Conservation (phyloP, 495 filamentous ascomycete genomes). For the Sabuloglossum arenarium region DNA sequence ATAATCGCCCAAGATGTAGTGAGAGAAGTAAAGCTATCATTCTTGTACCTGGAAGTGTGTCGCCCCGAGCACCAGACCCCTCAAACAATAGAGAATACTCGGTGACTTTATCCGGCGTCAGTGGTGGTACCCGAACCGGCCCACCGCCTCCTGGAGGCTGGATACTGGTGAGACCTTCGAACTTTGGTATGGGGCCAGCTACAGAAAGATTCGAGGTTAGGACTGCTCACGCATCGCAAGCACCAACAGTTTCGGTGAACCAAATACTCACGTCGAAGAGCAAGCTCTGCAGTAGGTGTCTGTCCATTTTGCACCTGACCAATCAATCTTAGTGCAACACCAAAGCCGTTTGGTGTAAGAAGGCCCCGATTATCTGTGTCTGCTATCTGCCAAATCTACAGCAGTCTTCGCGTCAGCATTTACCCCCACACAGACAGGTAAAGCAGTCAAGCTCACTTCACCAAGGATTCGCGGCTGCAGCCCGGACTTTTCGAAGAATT, state of each 20-base stretch:
- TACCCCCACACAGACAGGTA: background rate
- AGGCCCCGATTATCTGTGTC: conserved; percentile 91
- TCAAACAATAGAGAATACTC: conserved; percentile 80
- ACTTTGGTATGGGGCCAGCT: conserved; percentile 78
- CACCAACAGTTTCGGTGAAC: conserved; percentile 7
- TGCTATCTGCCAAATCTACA: conserved; percentile 95
- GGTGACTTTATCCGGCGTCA: conserved; percentile 70
- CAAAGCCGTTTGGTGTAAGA: conserved; percentile 77
- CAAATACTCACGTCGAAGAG: conserved; percentile 33
- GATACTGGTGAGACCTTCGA: conserved; percentile 48
- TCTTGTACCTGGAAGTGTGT: conserved; percentile 49
- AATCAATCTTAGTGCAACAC: conserved; percentile 78
- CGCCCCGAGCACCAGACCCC: conserved; percentile 57
- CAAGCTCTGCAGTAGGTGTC: conserved; percentile 58
- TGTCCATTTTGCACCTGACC: conserved; percentile 82
- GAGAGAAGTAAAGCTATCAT: background rate
- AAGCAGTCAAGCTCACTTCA: conserved; percentile 38
- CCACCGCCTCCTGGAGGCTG: conserved; percentile 43
- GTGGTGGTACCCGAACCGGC: conserved; percentile 72
- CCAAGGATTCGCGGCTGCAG: conserved; percentile 68
- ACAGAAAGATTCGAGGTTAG: conserved; percentile 17
- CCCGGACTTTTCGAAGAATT: conserved; percentile 94
- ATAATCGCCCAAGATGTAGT: background rate
- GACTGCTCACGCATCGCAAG: background rate
- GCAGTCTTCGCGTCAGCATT: conserved; percentile 2